Base-by-base conservation (phyloP, 805 yeast species). In the Candida pseudoglaebosa region DNA sequence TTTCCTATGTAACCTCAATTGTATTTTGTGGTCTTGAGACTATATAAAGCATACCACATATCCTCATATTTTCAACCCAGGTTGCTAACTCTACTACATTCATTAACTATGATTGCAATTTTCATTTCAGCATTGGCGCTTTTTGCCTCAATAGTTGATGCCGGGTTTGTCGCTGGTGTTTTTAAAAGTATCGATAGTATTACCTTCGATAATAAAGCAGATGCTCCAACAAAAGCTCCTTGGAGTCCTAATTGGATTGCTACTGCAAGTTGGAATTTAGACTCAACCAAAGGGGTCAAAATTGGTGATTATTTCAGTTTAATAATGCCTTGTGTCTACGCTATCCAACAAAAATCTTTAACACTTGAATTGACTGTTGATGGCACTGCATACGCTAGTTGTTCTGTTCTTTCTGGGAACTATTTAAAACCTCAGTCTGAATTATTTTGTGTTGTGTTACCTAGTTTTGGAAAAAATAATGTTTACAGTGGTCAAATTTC, bases 281-380 rank as follows among this genome's bases (percentile, higher is more conserved):
- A 34, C 5, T 50, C 52, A 12, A 4, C 41, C 8, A 31, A 41
- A 4, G n/a, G n/a, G n/a, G 45, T 50, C 2, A 8, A 15, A 1
- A 24, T 62, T 0, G 60, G 59, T 24, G 65, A 59, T 38, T 54
- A 57, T 5, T 58, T 59, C 28, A 39, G 47, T 8, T 50, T 59
- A 35, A 34, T 36, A 18, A 33, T 59, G 41, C 62, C 61, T 4
- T 51, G 59, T 42, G 59, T 50, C 10, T 59, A 44, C 39, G 53
- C 53, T 34, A 50, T 57, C 40, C 51, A 56, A 4, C 31, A 48
- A 8, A 24, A 44, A 4, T 16, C 39, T 10, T 5, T 41, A 17
- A 20, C 46, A 2, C 33, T 58, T 8, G 34, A 35, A 16, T 44
- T 52, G 13, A 18, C 7, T 12, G 53, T 40, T 5, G 45, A 47